Conservation (phyloP, 2,329 filamentous ascomycete genomes). For the Verticillium longisporum region DNA sequence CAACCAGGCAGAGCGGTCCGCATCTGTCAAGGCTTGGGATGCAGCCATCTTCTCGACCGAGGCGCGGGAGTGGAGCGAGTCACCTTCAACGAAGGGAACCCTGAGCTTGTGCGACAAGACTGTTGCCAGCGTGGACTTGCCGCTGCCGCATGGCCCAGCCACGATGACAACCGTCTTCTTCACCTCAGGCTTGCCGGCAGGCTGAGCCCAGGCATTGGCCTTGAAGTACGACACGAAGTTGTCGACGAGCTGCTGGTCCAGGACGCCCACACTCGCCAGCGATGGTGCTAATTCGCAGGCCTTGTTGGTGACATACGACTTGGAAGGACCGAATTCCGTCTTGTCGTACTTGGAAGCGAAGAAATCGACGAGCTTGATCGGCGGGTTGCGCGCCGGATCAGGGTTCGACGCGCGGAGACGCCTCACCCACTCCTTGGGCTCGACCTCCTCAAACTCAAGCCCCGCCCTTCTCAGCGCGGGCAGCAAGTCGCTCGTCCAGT, state of each 20-base stretch:
- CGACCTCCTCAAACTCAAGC: conserved; percentile 36
- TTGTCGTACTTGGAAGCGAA: conserved; percentile 30
- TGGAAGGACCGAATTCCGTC: conserved; percentile 35
- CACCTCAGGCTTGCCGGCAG: conserved; percentile 26
- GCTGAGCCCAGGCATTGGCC: conserved; percentile 27
- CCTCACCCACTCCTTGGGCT: conserved; percentile 34
- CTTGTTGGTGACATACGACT: conserved; percentile 29
- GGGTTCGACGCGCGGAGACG: conserved; percentile 34
- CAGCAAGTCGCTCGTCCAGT: conserved; percentile 43
- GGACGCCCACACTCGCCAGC: conserved; percentile 27
- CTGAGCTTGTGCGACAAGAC: conserved; percentile 19
- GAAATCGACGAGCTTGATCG: conserved; percentile 46
- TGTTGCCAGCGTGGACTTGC: conserved; percentile 29
- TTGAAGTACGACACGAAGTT: conserved; percentile 30
- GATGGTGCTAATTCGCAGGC: conserved; percentile 34
- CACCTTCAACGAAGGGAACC: conserved; percentile 31
- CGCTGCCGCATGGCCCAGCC: conserved; percentile 32
- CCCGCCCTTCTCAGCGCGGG: conserved; percentile 37
- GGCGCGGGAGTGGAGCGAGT: conserved; percentile 24
- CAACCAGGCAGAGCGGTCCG: conserved; percentile 24
- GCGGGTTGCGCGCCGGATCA: conserved; percentile 39
- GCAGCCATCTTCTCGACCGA: conserved; percentile 24
- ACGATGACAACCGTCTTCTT: conserved; percentile 23
- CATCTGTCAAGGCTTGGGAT: conserved; percentile 21
- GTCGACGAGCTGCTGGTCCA: conserved; percentile 22